Percentiles rank a stretch among this genome's conserved stretches.
phyloP scores from a whole-genome alignment of 176 grass and related monocot genomes.

The Guadua angustifolia region DNA sequence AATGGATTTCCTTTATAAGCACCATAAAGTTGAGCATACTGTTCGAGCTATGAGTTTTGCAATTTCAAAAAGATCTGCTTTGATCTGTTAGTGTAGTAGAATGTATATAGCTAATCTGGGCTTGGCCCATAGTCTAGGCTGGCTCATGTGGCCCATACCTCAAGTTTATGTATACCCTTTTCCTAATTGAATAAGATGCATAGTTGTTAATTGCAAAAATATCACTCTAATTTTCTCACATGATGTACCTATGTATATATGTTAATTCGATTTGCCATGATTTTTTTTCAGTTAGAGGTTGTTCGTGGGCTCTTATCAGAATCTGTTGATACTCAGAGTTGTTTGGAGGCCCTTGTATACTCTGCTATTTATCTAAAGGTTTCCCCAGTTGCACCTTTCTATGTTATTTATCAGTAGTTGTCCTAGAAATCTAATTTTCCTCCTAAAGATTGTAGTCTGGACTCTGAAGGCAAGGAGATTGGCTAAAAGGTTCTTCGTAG shows the following conservation, averaged over 20 bases:
- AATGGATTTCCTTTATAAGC: conserved; percentile 2
- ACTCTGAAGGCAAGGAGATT: not conserved
- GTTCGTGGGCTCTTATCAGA: conserved; percentile 61
- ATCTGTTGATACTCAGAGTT: conserved; percentile 52
- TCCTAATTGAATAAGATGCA: too few relatives aligned
- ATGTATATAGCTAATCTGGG: too few relatives aligned
- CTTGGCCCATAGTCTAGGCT: too few relatives aligned
- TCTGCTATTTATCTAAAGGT: conserved; percentile 94
- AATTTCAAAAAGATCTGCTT: not conserved
- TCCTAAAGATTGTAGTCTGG: conserved; percentile 1
- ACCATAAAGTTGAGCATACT: not conserved
- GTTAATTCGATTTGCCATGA: conserved; percentile 26
- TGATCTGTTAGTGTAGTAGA: not conserved
- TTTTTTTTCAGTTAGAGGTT: conserved; percentile 74
- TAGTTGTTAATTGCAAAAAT: too few relatives aligned
- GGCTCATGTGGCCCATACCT: too few relatives aligned
- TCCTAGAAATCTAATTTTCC: conserved; percentile 5
- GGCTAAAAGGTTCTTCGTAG: conserved; percentile 10
- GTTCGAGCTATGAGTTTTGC: conserved; percentile 8
- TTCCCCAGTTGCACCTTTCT: not conserved
- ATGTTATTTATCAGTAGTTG: conserved; percentile 32
- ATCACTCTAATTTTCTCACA: not conserved
- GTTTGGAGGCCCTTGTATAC: conserved; percentile 73
- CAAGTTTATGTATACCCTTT: too few relatives aligned
- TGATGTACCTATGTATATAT: conserved; percentile 15